Base-by-base conservation (phyloP, 75 land plant species). In the Sequoiadendron giganteum region DNA sequence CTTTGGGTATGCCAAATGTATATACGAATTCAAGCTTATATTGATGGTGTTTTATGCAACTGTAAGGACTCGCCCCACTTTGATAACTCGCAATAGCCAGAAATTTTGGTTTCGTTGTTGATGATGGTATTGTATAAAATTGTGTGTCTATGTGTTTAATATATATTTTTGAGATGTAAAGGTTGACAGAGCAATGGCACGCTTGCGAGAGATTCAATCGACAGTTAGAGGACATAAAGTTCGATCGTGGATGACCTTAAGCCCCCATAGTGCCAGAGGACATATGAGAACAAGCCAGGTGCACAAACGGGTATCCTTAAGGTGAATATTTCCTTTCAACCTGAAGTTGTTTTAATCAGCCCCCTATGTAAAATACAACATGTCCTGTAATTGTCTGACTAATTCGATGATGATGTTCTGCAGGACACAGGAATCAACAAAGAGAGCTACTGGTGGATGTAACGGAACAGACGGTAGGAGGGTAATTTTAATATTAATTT, bases 111-210 rank as follows among this genome's bases (percentile, higher is more conserved):
- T 80, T 40, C 19, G 77, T 3, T 80, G 6, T 21, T 80, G 15
- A 80, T 80, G 83, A 48, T 28, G 52, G 52, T 10, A 43, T 45
- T 79, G 82, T 82, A 47, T 10, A 45, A 3, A 47, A 11, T 28
- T 45, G 32, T 0, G 15, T 82, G 47, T 40, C 43, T 16, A 3
- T 40, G 7, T 19, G 1, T 2, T 82, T 25, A 3, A 10, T 58
- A 5, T 84, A 14, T 52, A 52, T 85, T 58, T 13, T 82, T 73
- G 52, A 56, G 7, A 30, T 86, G 11, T 88, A 88, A 86, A 94
- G 95, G 93, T 95, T 90, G 96, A 95, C 58, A 65, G 77, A 54
- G 93, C 94, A 89, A 92, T 95, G 96, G 93, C 91, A 42, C 86
- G 96, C 15, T 73, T 95, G 89, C 93, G 91, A 84, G 96, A 95